Percentiles rank a stretch among this genome's conserved stretches.
These are phyloP conservation scores for Ilex aquifolium DNA, from an alignment of 257 asterid genomes.

Conservation along the genomic window DNA sequence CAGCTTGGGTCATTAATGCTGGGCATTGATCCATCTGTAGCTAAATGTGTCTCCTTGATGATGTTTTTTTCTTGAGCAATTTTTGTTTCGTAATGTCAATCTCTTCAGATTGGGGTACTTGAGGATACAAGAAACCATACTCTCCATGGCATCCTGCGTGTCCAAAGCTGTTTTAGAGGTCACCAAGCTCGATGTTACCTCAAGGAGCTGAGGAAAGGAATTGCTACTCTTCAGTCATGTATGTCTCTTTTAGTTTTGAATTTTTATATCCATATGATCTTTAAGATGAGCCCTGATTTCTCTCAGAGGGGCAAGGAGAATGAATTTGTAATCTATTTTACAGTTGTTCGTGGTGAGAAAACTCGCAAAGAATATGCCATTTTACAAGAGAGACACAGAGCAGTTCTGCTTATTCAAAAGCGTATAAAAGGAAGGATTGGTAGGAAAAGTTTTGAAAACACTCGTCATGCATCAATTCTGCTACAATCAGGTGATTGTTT, in stretches of 20 bases:
- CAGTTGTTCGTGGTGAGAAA: slow-evolving; percentile 85
- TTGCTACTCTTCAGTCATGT: slow-evolving; percentile 82
- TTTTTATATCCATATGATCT: background rate
- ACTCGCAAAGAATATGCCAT: slow-evolving; percentile 66
- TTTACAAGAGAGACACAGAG: slow-evolving; percentile 54
- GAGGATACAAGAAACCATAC: slow-evolving; percentile 96
- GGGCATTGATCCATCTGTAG: too few relatives aligned
- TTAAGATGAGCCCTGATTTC: background rate
- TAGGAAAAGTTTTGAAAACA: slow-evolving; percentile 37
- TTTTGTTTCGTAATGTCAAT: slow-evolving; percentile 7
- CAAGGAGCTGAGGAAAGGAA: slow-evolving; percentile 52
- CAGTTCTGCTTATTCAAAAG: slow-evolving; percentile 81
- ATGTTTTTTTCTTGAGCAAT: slow-evolving; percentile 3
- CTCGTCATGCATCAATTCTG: slow-evolving; percentile 52
- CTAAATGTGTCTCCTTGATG: background rate
- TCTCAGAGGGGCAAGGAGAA: background rate
- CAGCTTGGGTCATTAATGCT: too few relatives aligned
- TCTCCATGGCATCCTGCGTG: slow-evolving; percentile 85
- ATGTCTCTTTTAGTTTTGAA: slow-evolving; percentile 12
- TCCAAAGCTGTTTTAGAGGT: slow-evolving; percentile 98
- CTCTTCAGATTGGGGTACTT: slow-evolving; percentile 76
- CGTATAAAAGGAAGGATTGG: slow-evolving; percentile 47
- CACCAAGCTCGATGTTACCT: slow-evolving; percentile 73
- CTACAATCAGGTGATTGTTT: slow-evolving; percentile 73
- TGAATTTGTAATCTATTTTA: slow-evolving; percentile 19